Evolutionary conservation across 805 yeast species (phyloP), one percentile per base, ranked within the genome.

Genomic region (Kregervanrija delftensis): DNA sequence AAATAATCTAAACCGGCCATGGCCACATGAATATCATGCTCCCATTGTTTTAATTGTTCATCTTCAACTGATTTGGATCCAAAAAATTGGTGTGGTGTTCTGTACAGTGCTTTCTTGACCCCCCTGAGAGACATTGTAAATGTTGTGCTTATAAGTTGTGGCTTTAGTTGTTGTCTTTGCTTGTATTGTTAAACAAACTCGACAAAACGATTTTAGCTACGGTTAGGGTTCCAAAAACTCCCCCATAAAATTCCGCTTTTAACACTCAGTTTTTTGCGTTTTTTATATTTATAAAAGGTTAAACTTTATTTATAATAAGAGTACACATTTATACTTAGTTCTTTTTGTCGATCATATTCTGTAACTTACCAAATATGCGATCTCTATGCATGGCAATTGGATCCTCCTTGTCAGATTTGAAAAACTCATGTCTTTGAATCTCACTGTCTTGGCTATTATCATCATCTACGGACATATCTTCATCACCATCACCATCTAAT

Each of bases 361-460:
- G 77, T 28, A 83, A 59, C 44, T 66, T 68, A 1, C 78, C 78
- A 59, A 82, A 81, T 5, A 82, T 80, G 40, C 61, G 66, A 53
- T 82, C 88, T 43, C 89, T 62, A 53, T 83, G 82, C 1, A 72
- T 68, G 0, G 87, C 87, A 50, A 79, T 39, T 4, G 77, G 79
- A 53, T 80, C 83, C 30, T 77, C 78, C 34, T 65, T 69, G 44
- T 82, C 88, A 6, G 64, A 60, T 2, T 71, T 67, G 53, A 81
- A 81, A 53, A 81, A 82, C n/a, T 61, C 58, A 50, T 81, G 73
- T 44, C 87, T 56, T 46, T 62, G 58, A 37, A 59, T 61, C 11
- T 42, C 54, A 63, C 71, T 32, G 48, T 53, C 53, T n/a, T 44
- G 49, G 12, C 41, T 48, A 1, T 50, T 54, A 12, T 49, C 57